Base-by-base conservation (phyloP, 805 yeast genomes). In the Schwanniomyces occidentalis region DNA sequence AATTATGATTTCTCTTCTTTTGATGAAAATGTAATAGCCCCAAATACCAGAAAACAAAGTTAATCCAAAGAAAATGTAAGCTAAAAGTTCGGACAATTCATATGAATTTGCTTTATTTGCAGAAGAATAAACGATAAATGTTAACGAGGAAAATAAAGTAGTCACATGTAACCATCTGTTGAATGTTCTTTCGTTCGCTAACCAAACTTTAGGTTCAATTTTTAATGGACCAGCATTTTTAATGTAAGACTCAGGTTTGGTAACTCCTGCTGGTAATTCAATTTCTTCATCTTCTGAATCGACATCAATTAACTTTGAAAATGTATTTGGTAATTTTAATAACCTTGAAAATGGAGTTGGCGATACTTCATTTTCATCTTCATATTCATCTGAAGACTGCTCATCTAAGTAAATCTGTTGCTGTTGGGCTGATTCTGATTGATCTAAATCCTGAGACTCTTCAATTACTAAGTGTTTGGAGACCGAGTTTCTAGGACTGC, bases 151-250 rank as follows among this genome's bases (percentile, higher is more conserved):
- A 48, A 93, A 72, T 55, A 93, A 68, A 0, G 95, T 79, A 9
- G 95, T 85, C 15, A 91, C 91, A 45, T 84, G 89, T 46, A 93
- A 71, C 99, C 99, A 93, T 61, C 95, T 78, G 69, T 87, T 83
- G 67, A 90, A 91, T 3, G 99, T 93, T 61, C 99, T 83, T 67
- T 93, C 99, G 56, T 93, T 93, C 18, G 99, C 99, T 45, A 93
- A 73, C 97, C 98, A 93, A 9, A 93, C 99, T 56, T 93, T 93
- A 19, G 98, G 95, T 67, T 93, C 99, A 39, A 93, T 90, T 62
- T 85, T 89, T 37, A 89, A 78, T 1, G 96, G 93, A 6, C 96
- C 96, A 17, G 90, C 82, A 58, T 89, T 89, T 54, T 90, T 85
- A 49, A 91, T 73, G 63, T 85, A 77, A 20, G 73, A 68, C 16